Evolutionary conservation across 345 rosid species (phyloP).

Genomic region (Populus davidiana): DNA sequence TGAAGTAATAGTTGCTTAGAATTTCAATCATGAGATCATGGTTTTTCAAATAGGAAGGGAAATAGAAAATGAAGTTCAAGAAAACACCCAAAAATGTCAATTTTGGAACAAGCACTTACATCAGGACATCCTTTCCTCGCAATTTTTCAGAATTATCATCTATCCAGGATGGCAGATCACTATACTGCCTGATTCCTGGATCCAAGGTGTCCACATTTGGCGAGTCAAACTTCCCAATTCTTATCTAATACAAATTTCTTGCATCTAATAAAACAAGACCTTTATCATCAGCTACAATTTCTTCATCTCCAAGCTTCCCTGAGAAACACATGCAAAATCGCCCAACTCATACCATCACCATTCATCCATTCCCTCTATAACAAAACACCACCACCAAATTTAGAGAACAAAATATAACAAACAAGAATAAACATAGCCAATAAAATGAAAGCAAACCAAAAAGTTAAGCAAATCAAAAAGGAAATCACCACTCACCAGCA

Average conservation of each 20-base stretch:
- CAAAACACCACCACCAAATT: not conserved
- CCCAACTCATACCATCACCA: not conserved
- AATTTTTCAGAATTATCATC: slow-evolving; percentile 63
- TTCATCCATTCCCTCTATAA: not conserved
- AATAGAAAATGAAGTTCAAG: not conserved
- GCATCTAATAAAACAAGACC: slow-evolving; percentile 77
- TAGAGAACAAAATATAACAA: not conserved
- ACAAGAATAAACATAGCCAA: not conserved
- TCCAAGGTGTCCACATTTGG: slow-evolving; percentile 74
- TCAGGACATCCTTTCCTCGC: slow-evolving; percentile 70
- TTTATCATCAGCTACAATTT: slow-evolving; percentile 32
- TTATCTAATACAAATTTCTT: slow-evolving; percentile 85
- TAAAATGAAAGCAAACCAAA: not conserved
- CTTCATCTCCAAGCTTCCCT: slow-evolving; percentile 35
- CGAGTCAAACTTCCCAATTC: slow-evolving; percentile 74
- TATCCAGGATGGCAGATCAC: slow-evolving; percentile 87
- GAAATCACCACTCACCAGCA: slow-evolving; percentile 42
- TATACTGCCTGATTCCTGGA: slow-evolving; percentile 85
- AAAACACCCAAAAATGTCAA: not conserved
- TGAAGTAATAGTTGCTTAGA: not conserved
- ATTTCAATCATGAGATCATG: not conserved
- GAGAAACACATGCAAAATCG: slow-evolving; percentile 15
- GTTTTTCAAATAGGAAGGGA: slow-evolving; percentile 1
- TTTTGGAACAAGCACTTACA: slow-evolving; percentile 45
- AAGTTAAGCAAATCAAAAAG: not conserved